A percentile compares a stretch with the other conserved stretches of the same genome.
Evolutionary conservation across 176 grass and related monocot genomes (phyloP).

Genomic region (Calamus simplicifolius): DNA sequence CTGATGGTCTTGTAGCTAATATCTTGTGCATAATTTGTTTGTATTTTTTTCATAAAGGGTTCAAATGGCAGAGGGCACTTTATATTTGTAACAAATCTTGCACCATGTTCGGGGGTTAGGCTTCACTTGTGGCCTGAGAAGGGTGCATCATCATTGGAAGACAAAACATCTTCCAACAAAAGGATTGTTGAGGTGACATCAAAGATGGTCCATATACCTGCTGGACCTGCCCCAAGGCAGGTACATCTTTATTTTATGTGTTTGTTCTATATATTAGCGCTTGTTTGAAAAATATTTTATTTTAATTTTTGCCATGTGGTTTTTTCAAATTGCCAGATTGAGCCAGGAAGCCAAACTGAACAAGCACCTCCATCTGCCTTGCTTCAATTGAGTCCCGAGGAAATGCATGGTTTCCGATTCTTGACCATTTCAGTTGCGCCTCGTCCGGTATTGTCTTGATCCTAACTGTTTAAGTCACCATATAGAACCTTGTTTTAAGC

Average conservation of each 20-base stretch:
- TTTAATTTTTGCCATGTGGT: conserved; percentile 13
- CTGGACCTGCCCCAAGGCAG: conserved; percentile 82
- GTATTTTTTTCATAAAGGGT: conserved; percentile 28
- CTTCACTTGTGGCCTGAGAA: conserved; percentile 93
- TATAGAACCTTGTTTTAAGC: too few species aligned
- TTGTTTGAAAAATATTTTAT: not conserved
- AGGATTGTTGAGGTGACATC: conserved; percentile 79
- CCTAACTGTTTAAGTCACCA: not conserved
- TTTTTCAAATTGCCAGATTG: conserved; percentile 48
- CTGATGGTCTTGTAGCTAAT: too few species aligned
- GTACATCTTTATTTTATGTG: conserved; percentile 30
- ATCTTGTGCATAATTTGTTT: too few species aligned
- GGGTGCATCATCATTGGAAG: conserved; percentile 24
- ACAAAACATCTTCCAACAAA: conserved; percentile 50
- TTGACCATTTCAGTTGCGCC: conserved; percentile 91
- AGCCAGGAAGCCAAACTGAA: conserved; percentile 98
- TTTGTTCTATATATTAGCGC: not conserved
- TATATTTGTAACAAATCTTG: conserved; percentile 93
- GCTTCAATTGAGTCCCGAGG: conserved; percentile 62
- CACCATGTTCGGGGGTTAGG: conserved; percentile 91
- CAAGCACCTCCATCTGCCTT: conserved; percentile 89
- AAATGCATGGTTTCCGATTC: conserved; percentile 76
- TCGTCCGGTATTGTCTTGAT: conserved; percentile 47
- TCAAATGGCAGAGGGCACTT: conserved; percentile 67
- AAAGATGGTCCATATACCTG: conserved; percentile 87